Evolutionary conservation across 805 yeast genomes (phyloP), one percentile per base, ranked within the genome.

Genomic region (Osmozyma mogii): DNA sequence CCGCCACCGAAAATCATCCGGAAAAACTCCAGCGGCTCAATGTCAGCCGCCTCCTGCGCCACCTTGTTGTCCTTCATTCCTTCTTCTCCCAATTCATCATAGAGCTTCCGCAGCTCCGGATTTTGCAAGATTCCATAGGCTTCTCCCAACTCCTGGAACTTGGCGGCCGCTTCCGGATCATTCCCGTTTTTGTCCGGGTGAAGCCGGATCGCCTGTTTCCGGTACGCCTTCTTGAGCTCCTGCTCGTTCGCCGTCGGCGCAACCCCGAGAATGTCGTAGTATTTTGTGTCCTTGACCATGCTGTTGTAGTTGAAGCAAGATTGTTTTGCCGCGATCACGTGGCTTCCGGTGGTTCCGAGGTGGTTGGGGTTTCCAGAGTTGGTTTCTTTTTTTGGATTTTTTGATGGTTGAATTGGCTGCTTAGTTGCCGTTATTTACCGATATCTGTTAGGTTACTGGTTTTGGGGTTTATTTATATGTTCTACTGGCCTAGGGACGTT

Each of bases 181-280:
- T 82, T 78, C n/a, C 94, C 95, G 49, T 89, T 85, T 62, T 92
- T 92, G 54, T 92, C 98, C 1, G 98, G 98, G 16, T 43, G 47
- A 16, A 36, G 43, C 19, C 32, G 40, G 25, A 43, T 38, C 25
- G 47, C 47, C 21, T 23, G 37, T 15, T 41, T 43, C 12, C 47
- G 22, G 56, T 92, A 92, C 0, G 96, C 95, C 53, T 85, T 85
- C 57, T 92, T 92, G 56, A 92, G 84, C 40, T 92, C 95, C 8
- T 72, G 63, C 4, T 78, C 78, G 0, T 82, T 69, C 12, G 96
- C 96, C 9, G 71, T 71, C 13, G 78, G 68, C 15, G 58, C 44
- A 11, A 89, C 79, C 21, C 74, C 83, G 28, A 92, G 61, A 10
- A 77, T 55, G 41, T 92, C 98, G 55, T 92, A 92, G 56, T 89